Evolutionary conservation across 1,284 basidiomycete genomes (phyloP), one percentile per base, ranked within the genome.

Genomic region (Phlebopus sp.): DNA sequence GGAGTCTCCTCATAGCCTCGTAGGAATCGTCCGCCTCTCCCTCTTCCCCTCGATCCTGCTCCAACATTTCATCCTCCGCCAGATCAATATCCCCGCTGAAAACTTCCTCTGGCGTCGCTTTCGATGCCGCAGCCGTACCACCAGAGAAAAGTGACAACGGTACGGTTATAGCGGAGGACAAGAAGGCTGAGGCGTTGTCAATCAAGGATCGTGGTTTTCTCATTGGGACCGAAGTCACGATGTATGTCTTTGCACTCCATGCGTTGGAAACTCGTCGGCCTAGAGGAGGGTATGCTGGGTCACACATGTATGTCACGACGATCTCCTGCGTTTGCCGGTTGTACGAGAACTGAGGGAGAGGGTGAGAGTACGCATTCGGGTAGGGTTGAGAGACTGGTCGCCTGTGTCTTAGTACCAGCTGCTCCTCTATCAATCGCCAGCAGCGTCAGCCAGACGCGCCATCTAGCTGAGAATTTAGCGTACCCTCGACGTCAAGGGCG

Each of bases 401-500:
- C 46, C 88, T 74, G 63, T 90, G 87, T 46, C 89, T 78, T 30
- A 90, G 69, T 4, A 86, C 84, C 11, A 87, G 71, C 36, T 66
- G 68, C 43, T 81, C 82, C 43, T 72, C 85, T 87, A 55, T 44
- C 37, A 52, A 39, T 42, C 44, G 37, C 31, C 49, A 37, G 42
- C 11, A 53, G 38, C 17, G 23, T 54, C 14, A 27, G 51, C 55
- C 41, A 51, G 37, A 7, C 17, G 15, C 41, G n/a, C 27, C 39
- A 44, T 19, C 15, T 27, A 18, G 44, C 13, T 32, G 23, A n/a
- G 10, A 15, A n/a, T 35, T 41, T 14, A n/a, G 34, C 58, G 35
- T 64, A 85, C 87, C 76, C 73, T 90, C 79, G 30, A 90, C 65
- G 59, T 91, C 89, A 37, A 91, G 70, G 8, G 87, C 88, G 68